phyloP scores from a whole-genome alignment of 73 alveolate genomes.

The Paramecium primaurelia region DNA sequence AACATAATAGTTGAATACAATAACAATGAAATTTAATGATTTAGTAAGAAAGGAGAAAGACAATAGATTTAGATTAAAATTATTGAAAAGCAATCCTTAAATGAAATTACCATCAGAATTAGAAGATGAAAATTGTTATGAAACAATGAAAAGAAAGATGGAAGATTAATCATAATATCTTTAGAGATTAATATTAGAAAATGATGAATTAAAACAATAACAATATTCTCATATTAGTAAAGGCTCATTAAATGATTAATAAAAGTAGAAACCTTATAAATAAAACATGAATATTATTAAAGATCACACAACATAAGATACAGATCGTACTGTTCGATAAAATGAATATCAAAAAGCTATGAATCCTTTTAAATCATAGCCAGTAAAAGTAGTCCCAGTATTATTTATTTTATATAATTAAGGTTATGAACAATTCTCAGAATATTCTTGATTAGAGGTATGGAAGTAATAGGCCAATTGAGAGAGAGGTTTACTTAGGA shows the following conservation, averaged over 20 bases:
- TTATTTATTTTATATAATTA: background rate
- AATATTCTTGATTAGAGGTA: background rate
- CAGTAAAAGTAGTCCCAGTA: background rate
- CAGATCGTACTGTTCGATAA: background rate
- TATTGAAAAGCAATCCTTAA: background rate
- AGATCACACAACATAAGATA: background rate
- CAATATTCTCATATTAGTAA: background rate
- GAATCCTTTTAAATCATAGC: background rate
- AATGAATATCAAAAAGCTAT: background rate
- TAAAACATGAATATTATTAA: background rate
- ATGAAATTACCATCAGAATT: constrained; percentile 16
- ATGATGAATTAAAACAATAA: constrained; percentile 1
- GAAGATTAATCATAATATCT: constrained; percentile 36
- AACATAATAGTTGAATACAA: background rate
- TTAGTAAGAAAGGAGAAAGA: constrained; percentile 40
- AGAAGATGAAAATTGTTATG: constrained; percentile 41
- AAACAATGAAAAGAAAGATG: background rate
- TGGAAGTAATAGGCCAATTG: background rate
- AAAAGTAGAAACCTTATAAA: background rate
- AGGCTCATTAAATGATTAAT: background rate
- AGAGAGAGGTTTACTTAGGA: constrained; percentile 29
- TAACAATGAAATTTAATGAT: constrained; percentile 10
- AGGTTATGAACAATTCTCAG: background rate
- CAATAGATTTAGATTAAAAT: constrained; percentile 27
- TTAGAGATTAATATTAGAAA: background rate